Conservation (phyloP, 78 protist genomes). For the Dictyostelium capitatum region DNA sequence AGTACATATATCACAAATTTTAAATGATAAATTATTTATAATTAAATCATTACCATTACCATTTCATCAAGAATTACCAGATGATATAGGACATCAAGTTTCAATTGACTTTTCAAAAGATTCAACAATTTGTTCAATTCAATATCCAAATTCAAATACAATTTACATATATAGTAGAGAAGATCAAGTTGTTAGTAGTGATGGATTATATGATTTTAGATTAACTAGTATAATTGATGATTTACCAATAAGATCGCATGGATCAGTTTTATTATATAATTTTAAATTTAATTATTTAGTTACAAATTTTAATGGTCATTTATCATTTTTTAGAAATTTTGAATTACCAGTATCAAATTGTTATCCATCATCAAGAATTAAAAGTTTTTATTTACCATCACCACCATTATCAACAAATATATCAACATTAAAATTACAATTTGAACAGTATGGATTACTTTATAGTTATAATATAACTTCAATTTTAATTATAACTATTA, state of each 20-base stretch:
- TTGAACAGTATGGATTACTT: conserved; percentile 6
- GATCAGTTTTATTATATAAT: conserved; percentile 18
- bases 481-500: not conserved
- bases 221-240: conserved; percentile 26
- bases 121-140: not conserved
- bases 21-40: not conserved
- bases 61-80: not conserved
- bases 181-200: not conserved
- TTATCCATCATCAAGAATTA: not conserved
- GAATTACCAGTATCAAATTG: not conserved
- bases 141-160: conserved; percentile 34
- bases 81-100: not conserved
- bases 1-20: conserved; percentile 5
- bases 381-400: conserved; percentile 57
- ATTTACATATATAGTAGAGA: conserved; percentile 8
- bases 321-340: conserved; percentile 22
- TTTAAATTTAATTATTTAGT: conserved; percentile 17
- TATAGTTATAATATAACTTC: not conserved
- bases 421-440: not conserved
- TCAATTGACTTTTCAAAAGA: conserved; percentile 32
- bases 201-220: not conserved
- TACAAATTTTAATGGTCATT: conserved; percentile 9
- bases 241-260: not conserved
- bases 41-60: conserved; percentile 36
- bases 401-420: conserved; percentile 22